Base-by-base conservation (phyloP, 1,139 yeast species). In the Cylindricascospora bacillispora region DNA sequence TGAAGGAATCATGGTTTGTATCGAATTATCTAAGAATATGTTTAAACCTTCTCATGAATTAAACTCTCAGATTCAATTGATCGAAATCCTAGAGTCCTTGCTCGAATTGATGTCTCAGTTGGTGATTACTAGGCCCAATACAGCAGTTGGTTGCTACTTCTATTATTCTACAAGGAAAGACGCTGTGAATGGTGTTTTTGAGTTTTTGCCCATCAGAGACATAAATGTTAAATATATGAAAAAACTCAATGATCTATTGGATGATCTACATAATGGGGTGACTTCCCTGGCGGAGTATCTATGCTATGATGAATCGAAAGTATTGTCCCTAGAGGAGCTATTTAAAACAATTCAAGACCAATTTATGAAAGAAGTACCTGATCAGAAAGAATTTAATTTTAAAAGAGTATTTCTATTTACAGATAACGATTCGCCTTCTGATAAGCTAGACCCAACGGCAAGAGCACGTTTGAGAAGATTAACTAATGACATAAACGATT, bases 111-210 rank as follows among this genome's bases (percentile, higher is more conserved):
- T 75, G 60, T 59, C 70, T 4, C 75, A 70, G 26, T 55, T 76
- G 35, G 65, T 73, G 1, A 70, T 73, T 24, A 63, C 76, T 0
- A 51, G 68, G 33, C 78, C 80, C 2, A 62, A 62, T 34, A 71
- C 83, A 0, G 85, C 83, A 0, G 57, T 77, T 21, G 86, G 85
- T 0, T 64, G 78, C 28, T 76, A 71, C 43, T 49, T 78, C 15
- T 72, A 70, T 52, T 70, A 75, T 42, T 61, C 73, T 38, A 23
- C 32, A 1, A 39, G 47, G n/a, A 29, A 39, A 4, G 50, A 43
- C 3, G 33, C 48, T 3, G 41, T 47, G 6, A 25, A 37, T 17
- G 62, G 64, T 2, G 50, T 65, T 1, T 52, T 49, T 31, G 53
- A 52, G 24, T 35, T 65, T 3, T 50, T 67, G 25, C 49, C 54